Base-by-base conservation (phyloP, 2,329 filamentous ascomycete species). In the Fonsecaea erecta region DNA sequence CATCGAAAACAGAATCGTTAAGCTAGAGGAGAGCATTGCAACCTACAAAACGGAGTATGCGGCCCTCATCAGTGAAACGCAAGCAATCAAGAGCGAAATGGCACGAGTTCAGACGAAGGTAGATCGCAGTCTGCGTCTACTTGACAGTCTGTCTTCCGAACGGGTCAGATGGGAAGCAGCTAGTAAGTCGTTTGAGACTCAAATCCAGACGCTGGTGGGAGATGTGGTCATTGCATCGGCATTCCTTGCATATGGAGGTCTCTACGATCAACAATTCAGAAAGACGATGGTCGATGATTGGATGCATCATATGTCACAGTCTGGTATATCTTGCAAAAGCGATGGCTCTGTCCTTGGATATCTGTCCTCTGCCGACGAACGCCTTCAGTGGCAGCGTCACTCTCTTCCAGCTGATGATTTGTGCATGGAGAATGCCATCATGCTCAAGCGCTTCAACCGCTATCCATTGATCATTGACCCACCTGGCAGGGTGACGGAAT, bases 391-490 rank as follows among this genome's bases (percentile, higher is more conserved):
- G 95, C 96, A 99, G 80, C 90, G 93, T 73, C 92, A 99, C 75
- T 90, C 90, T 16, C 82, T 99, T 56, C 95, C 96, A 1, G 94
- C 97, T 3, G 95, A 99, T 76, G 95, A 99, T 75, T 86, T 99
- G 46, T 99, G 95, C 84, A 99, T 95, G 0, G 95, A 99, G 79
- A 99, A 99, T 74, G 95, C 96, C 52, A 97, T 99, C 74, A 90
- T 99, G 71, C 86, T 99, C 67, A 93, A 98, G 82, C 89, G 95
- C 64, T 99, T 97, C 88, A 99, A 99, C 81, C 88, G 95, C 69
- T 99, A 99, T 77, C 95, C 96, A 52, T 86, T 99, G 66, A 98
- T 99, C 77, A 97, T 99, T 76, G 95, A 99, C 77, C 96, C 96
- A 0, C 98, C 95, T 14, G 95, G 95, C 48, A 88, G 95, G 70